Conservation (phyloP, 2,329 filamentous ascomycete species). For the Cadophora sp. region DNA sequence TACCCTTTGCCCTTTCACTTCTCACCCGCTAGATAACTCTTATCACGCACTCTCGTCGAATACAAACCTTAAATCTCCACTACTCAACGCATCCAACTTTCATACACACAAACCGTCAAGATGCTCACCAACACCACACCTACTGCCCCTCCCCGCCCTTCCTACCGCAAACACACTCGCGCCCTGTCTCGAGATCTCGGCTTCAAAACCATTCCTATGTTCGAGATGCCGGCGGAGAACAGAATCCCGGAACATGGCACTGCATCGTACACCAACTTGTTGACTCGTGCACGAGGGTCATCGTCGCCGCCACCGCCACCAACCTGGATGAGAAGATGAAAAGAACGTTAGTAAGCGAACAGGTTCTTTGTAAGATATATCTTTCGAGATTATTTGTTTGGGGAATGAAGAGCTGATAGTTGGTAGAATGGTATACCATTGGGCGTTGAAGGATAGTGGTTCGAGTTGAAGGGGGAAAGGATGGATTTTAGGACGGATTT, state of each 20-base stretch:
- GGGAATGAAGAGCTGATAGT: background rate
- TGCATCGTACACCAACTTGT: constrained; percentile 7
- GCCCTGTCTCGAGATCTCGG: constrained; percentile 13
- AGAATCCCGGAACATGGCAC: background rate
- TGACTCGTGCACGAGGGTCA: constrained; percentile 6
- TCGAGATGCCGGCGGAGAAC: constrained; percentile 2
- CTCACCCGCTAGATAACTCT: background rate
- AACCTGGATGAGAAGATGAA: background rate
- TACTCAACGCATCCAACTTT: background rate
- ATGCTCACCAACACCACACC: background rate
- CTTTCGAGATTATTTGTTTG: background rate
- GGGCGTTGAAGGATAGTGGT: background rate
- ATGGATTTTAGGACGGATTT: background rate
- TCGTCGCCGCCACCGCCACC: constrained; percentile 2
- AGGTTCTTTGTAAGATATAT: background rate
- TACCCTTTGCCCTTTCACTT: background rate
- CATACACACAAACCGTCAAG: background rate
- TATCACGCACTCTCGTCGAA: no score
- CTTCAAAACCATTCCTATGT: constrained; percentile 10
- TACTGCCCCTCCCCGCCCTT: constrained; percentile 1
- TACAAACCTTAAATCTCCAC: no score
- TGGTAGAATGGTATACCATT: background rate
- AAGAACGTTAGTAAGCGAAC: background rate
- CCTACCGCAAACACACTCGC: constrained; percentile 14
- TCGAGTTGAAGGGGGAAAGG: background rate